Conservation (phyloP, 2,329 filamentous ascomycete species). For the Fusarium sambucinum region DNA sequence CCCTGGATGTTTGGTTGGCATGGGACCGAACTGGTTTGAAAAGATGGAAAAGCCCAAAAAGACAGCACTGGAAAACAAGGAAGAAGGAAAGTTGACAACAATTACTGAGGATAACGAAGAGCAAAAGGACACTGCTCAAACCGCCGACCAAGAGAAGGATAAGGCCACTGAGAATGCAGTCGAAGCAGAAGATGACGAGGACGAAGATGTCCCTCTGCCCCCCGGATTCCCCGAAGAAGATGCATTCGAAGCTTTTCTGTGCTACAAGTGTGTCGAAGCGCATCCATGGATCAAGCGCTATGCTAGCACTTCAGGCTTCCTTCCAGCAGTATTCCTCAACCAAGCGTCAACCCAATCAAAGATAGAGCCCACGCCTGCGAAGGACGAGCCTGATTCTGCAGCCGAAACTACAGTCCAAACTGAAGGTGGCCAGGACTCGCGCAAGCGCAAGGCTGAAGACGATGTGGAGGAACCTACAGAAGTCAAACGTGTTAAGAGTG, state of each 20-base stretch:
- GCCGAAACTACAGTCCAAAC: neutral
- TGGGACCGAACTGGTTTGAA: conserved; percentile 79
- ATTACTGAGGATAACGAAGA: conserved; percentile 64
- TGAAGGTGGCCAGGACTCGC: conserved; percentile 51
- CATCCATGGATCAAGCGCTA: conserved; percentile 94
- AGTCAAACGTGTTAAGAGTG: conserved; percentile 67
- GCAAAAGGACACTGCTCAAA: conserved; percentile 38
- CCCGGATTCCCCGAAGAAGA: conserved; percentile 90
- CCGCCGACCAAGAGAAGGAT: conserved; percentile 37
- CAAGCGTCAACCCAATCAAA: conserved; percentile 22
- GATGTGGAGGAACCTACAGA: conserved; percentile 55
- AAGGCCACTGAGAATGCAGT: conserved; percentile 39
- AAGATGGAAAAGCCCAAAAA: conserved; percentile 57
- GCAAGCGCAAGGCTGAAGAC: conserved; percentile 76
- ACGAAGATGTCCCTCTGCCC: conserved; percentile 76
- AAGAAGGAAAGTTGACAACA: conserved; percentile 56
- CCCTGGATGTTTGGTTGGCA: conserved; percentile 87
- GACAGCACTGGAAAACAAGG: conserved; percentile 31
- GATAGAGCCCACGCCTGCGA: neutral
- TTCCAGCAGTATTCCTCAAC: conserved; percentile 73
- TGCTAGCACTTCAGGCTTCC: conserved; percentile 81
- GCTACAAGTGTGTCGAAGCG: conserved; percentile 91
- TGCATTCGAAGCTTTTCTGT: conserved; percentile 89
- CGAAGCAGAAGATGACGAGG: conserved; percentile 56
- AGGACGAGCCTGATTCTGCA: conserved; percentile 15